These are phyloP conservation scores for Naganishia friedmannii DNA, from an alignment of 768 basidiomycete species.

Conservation along the genomic window DNA sequence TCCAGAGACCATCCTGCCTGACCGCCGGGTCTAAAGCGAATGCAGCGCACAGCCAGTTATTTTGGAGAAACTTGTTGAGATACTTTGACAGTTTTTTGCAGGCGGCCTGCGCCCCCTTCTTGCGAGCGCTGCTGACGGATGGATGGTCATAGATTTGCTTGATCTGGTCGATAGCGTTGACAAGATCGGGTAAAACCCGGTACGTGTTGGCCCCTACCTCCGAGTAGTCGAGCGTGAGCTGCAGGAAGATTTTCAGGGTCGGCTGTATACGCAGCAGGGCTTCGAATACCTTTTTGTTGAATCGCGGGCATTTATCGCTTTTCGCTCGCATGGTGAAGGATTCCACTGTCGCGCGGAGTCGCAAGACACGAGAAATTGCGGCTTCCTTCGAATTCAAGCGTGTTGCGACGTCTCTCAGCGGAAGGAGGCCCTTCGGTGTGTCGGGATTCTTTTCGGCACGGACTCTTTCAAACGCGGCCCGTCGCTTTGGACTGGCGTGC, in stretches of 20 bases:
- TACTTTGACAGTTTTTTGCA: not conserved
- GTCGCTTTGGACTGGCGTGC: not conserved
- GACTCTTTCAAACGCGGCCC: slow-evolving; percentile 1
- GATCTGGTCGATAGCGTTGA: slow-evolving; percentile 1
- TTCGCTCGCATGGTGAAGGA: not conserved
- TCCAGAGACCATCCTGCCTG: not conserved
- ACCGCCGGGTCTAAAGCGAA: slow-evolving; percentile 1
- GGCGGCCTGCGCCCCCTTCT: not conserved
- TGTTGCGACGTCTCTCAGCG: slow-evolving; percentile 1
- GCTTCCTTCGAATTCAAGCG: slow-evolving; percentile 11
- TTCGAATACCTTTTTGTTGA: not conserved
- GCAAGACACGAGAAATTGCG: not conserved
- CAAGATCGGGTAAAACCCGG: not conserved
- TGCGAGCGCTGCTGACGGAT: not conserved
- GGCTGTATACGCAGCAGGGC: not conserved
- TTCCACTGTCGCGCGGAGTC: not conserved
- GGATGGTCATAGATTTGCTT: not conserved
- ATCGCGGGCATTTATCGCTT: slow-evolving; percentile 3
- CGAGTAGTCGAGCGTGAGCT: not conserved
- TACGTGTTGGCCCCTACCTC: not conserved
- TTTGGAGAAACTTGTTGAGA: not conserved
- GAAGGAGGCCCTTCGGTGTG: not conserved
- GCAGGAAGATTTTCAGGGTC: not conserved
- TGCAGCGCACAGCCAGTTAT: slow-evolving; percentile 1
- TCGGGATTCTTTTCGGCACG: not conserved